Base-by-base conservation (phyloP, 805 yeast species). In the Saturnispora sekii region DNA sequence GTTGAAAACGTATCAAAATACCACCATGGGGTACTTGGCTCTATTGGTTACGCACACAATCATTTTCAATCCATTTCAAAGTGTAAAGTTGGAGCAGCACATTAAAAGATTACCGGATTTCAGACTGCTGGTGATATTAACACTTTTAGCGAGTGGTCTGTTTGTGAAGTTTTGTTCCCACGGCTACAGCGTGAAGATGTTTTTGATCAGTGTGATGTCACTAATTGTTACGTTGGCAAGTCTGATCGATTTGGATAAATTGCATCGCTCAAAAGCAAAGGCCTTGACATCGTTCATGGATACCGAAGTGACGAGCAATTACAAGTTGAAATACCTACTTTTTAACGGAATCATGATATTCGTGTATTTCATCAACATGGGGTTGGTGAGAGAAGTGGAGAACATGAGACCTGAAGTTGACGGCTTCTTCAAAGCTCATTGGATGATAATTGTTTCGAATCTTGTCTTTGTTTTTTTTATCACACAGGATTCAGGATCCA, bases 121-220 rank as follows among this genome's bases (percentile, higher is more conserved):
- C 29, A 34, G 41, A 31, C 31, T 35, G 4, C 41, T 44, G 7
- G 14, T 46, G 1, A 17, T 35, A 32, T 16, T 32, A 2, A 8
- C 41, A 10, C 28, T 41, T 10, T 9, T 15, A 32, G 18, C 40
- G 8, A 4, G 52, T 2, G 16, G 39, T 1, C 33, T 54, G 29
- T 40, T 59, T 6, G 32, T 38, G 2, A 46, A 49, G 12, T 15
- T 26, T 4, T 48, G 40, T 34, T 44, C 29, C 18, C 54, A 51
- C 3, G 43, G 45, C 15, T 49, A 56, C 47, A 61, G 58, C 41
- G 50, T 58, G 31, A 59, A 53, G 38, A 54, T 65, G 64, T 34
- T 62, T 21, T 47, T 61, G 28, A 51, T 64, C 8, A 48, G 62
- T 28, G 34, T 59, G 17, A 64, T 67, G 0, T 63, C 66, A 0